Conservation (phyloP, 768 basidiomycete genomes). For the Tylopilus sp. region DNA sequence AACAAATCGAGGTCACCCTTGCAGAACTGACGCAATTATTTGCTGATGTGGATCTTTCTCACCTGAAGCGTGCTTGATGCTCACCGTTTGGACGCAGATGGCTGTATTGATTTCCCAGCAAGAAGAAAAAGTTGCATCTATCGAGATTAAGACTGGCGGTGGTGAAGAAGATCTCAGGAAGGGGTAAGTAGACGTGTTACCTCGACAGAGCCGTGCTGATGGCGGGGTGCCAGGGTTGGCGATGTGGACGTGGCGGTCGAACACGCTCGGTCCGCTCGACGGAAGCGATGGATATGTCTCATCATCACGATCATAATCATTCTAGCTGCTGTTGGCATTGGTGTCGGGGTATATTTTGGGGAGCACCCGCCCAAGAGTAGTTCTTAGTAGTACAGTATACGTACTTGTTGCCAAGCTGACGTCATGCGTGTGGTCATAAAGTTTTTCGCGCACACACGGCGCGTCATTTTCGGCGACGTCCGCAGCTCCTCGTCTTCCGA, state of each 20-base stretch:
- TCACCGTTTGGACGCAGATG: conserved; percentile 49
- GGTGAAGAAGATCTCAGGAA: conserved; percentile 68
- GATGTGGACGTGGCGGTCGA: conserved; percentile 67
- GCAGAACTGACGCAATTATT: conserved; percentile 89
- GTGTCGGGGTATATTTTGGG: conserved; percentile 29
- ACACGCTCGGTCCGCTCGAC: conserved; percentile 66
- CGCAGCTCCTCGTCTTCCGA: not conserved
- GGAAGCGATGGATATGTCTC: conserved; percentile 87
- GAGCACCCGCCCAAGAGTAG: conserved; percentile 1
- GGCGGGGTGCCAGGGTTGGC: conserved; percentile 40
- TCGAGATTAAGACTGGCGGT: conserved; percentile 58
- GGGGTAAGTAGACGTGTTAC: conserved; percentile 47
- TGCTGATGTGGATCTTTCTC: conserved; percentile 55
- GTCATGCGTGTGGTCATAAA: conserved; percentile 14
- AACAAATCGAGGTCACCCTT: conserved; percentile 80
- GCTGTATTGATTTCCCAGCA: conserved; percentile 75
- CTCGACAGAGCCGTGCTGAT: not conserved
- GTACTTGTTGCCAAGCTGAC: conserved; percentile 9
- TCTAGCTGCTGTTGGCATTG: conserved; percentile 40
- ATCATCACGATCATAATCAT: conserved; percentile 55
- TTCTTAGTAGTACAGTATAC: not conserved
- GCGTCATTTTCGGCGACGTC: conserved; percentile 17
- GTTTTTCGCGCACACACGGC: conserved; percentile 9
- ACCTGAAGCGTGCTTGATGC: not conserved
- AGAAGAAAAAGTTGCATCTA: conserved; percentile 62